Conservation (phyloP, 2,329 filamentous ascomycete genomes). For the Fusarium keratoplasticum region DNA sequence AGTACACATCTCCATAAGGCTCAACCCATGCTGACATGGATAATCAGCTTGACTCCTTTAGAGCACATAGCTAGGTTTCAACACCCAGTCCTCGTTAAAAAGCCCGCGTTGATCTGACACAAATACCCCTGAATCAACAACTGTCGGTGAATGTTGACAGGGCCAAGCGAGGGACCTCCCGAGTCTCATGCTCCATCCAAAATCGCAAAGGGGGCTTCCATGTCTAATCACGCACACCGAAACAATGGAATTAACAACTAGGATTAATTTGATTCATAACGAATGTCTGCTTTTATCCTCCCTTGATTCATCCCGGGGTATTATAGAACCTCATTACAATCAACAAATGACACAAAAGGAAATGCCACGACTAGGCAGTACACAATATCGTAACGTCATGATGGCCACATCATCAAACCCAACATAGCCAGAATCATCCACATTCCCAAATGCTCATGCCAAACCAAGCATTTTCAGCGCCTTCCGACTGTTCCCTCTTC, state of each 20-base stretch:
- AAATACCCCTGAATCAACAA: not conserved
- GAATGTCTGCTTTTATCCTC: constrained; percentile 12
- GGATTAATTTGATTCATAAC: constrained; percentile 23
- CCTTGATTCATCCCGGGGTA: constrained; percentile 3
- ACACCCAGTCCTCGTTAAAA: not conserved
- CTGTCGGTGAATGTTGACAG: not conserved
- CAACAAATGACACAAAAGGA: constrained; percentile 22
- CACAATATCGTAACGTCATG: constrained; percentile 37
- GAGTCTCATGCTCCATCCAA: not conserved
- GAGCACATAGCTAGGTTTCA: not conserved
- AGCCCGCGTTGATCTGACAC: not conserved
- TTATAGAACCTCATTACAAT: constrained; percentile 8
- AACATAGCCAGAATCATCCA: not conserved
- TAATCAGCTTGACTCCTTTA: not conserved
- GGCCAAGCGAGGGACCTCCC: not conserved
- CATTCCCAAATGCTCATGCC: constrained; percentile 36
- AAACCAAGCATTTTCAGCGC: constrained; percentile 66
- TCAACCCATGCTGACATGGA: not conserved
- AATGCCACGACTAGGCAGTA: constrained; percentile 21
- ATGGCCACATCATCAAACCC: constrained; percentile 5
- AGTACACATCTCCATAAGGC: not conserved
- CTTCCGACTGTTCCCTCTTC: constrained; percentile 60
- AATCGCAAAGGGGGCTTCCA: not conserved
- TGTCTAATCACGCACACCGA: not conserved
- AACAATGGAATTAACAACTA: constrained; percentile 5